Base-by-base conservation (phyloP, 2,329 filamentous ascomycete species). In the Paraconiothyrium sp. region DNA sequence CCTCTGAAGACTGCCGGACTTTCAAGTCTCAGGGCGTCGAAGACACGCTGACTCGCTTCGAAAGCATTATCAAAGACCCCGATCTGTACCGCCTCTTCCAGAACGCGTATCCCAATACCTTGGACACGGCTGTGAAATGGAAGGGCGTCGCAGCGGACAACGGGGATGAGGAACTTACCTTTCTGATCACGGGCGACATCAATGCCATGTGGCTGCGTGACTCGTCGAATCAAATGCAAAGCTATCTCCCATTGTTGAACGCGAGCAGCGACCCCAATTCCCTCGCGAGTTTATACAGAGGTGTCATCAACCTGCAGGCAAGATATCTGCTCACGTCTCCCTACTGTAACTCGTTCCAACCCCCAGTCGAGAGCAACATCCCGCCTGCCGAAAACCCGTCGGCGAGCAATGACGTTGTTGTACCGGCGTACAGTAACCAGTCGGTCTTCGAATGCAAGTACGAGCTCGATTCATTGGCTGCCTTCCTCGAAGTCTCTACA, bases 51-150 rank as follows among this genome's bases (percentile, higher is more conserved):
- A 64, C 61, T 24, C 72, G 73, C 14, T 71, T 80, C 66, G 62
- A 77, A 52, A 63, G 67, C 8, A 72, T 80, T 27, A 84, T 84
- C 61, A 70, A 72, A 24, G 82, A 84, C 64, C 81, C 81, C 0
- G 91, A 94, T 73, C 83, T 93, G 22, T 88, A 85, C 73, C 84
- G 89, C 3, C 81, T 93, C 11, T 93, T 93, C 72, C 79, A 88
- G 67, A 93, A 93, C 73, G 83, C 88, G 1, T 93, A 88, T 72
- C 90, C 91, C 0, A 93, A 92, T 75, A 92, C 90, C 0, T 82
- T 93, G 11, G 90, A 93, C 71, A 92, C 90, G 0, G 90, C 90
- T 0, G 85, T 92, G 46, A 84, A 84, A 63, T 92, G 89, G 90
- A 87, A 85, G 58, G 90, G 90, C 1, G 80, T 82, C 55, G 83